Evolutionary conservation across 176 grass and related monocot species (phyloP), one percentile per base, ranked within the genome.

Genomic region (Aegilops bicornis): DNA sequence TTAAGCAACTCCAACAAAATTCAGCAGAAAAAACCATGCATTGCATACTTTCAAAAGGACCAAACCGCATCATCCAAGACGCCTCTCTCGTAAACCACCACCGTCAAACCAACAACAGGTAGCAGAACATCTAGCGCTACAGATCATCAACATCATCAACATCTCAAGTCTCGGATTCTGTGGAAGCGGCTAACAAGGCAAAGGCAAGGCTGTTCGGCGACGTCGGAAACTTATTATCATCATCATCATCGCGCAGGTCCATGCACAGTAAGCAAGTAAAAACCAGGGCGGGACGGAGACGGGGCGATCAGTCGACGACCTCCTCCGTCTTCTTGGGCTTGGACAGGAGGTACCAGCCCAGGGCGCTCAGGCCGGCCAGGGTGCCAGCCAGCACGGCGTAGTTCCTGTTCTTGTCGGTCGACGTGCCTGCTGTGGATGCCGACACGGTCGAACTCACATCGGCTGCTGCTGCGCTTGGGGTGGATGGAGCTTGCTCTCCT

Each of bases 311-410:
- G 76, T 92, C 80, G 19, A 70, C 70, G 5, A 92, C 79, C 81
- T 96, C 92, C 29, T 94, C 87, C 2, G 90, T 60, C 90, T 92
- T 96, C 86, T 91, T 92, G 31, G 96, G 96, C 79, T 96, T 94
- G 76, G 94, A 88, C 65, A 94, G 59, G 50, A 98, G 66, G 82
- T 98, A 98, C 96, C 96, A 98, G 64, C 93, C 92, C 69, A 99
- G 45, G 43, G 47, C 94, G 89, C 87, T 79, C 65, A 92, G 56
- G 81, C 81, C 80, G 64, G 90, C 92, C 40, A 92, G 3, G 36
- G 89, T 87, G 63, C 94, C 94, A 75, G 97, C 94, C 58, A 94
- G 19, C 22, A 96, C 90, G 15, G 80, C 90, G n/a, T 93, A 99
- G 83, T 96, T 99, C 70, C 43, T 76, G 24, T 50, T 76, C 73